Evolutionary conservation across 768 basidiomycete species (phyloP).

Genomic region (Auriscalpium vulgare): DNA sequence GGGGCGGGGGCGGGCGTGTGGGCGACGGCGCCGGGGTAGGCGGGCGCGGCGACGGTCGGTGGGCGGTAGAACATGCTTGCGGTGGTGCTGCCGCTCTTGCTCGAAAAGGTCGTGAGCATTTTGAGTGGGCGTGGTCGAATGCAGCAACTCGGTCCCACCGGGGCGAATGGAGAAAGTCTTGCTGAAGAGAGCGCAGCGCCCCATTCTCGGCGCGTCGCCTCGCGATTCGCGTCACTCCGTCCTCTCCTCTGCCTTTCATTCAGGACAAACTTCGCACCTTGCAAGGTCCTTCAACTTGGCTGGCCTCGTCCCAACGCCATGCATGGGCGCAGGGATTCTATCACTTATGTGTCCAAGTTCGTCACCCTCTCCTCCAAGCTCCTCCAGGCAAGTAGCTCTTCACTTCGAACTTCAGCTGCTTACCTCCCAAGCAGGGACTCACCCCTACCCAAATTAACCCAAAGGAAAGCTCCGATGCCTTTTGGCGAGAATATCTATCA

Average conservation of each 20-base stretch:
- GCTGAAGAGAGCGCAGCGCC: too few relatives aligned
- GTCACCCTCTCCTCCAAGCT: slow-evolving; percentile 39
- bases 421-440: slow-evolving; percentile 27
- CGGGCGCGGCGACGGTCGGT: not conserved
- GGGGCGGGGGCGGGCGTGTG: slow-evolving; percentile 2
- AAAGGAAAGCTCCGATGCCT: slow-evolving; percentile 33
- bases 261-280: too few relatives aligned
- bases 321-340: too few relatives aligned
- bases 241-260: too few relatives aligned
- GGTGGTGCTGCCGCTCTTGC: slow-evolving; percentile 8
- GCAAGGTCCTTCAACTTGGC: too few relatives aligned
- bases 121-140: not conserved
- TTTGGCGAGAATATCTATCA: slow-evolving; percentile 46
- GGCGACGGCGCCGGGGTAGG: not conserved
- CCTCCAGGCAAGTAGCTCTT: slow-evolving; percentile 29
- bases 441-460: slow-evolving; percentile 37
- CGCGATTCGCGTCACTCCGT: too few relatives aligned
- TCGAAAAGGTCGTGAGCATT: slow-evolving; percentile 17
- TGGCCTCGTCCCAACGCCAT: too few relatives aligned
- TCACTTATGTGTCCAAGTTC: slow-evolving; percentile 36
- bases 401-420: not conserved
- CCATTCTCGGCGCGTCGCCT: not conserved
- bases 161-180: too few relatives aligned
- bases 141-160: slow-evolving; percentile 1
- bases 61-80: slow-evolving; percentile 14